A percentile compares a stretch with the other conserved stretches of the same genome.
Evolutionary conservation across 1,139 yeast genomes (phyloP).

Genomic region (Yueomyces sp.): DNA sequence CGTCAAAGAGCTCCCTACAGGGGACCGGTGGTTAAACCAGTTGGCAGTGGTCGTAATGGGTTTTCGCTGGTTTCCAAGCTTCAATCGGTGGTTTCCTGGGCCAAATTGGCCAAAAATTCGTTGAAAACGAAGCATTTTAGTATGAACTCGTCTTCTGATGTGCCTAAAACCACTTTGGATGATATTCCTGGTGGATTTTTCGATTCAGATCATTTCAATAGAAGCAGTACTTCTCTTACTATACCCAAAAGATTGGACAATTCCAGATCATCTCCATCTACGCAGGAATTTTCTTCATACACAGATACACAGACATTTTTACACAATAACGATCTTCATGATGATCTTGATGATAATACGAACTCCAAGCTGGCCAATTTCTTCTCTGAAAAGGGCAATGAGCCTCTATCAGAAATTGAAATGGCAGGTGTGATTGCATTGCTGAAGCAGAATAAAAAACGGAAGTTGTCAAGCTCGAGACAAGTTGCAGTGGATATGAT

Average conservation of each 20-base stretch:
- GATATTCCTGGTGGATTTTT: slow-evolving; percentile 13
- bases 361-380: slow-evolving; percentile 48
- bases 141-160: background rate
- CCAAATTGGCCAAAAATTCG: background rate
- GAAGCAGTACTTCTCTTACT: background rate
- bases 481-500: slow-evolving; percentile 1
- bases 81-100: background rate
- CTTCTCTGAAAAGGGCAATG: slow-evolving; percentile 63
- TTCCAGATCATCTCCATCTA: background rate
- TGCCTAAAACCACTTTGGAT: background rate
- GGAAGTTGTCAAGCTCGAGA: background rate
- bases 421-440: slow-evolving; percentile 71
- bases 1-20: background rate
- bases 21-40: background rate
- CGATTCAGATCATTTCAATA: slow-evolving; percentile 3
- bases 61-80: background rate
- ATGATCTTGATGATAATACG: background rate
- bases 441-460: slow-evolving; percentile 27
- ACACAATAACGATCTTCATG: background rate
- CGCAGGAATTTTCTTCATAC: background rate
- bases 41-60: background rate
- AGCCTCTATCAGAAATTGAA: slow-evolving; percentile 64
- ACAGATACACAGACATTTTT: background rate
- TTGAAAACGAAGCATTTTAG: background rate
- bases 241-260: background rate